Evolutionary conservation across 768 basidiomycete genomes (phyloP).

Genomic region (Fomitopsis serialis): DNA sequence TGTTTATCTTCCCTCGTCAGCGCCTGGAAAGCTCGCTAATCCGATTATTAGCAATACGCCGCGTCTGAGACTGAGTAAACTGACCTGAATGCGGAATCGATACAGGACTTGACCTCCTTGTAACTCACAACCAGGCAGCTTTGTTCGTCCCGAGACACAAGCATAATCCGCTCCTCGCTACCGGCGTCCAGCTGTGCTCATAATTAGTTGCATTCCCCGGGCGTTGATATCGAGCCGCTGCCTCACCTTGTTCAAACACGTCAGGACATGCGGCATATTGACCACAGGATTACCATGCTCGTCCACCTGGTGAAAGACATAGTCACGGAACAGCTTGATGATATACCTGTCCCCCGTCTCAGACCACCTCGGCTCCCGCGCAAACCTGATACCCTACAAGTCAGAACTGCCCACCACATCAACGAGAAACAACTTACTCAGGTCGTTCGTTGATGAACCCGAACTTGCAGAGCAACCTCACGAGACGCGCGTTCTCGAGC

Average conservation of each 20-base stretch:
- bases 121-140: constrained; percentile 92
- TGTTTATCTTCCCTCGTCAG: constrained; percentile 7
- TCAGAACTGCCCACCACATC: not conserved
- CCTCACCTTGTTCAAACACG: constrained; percentile 87
- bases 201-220: not conserved
- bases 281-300: constrained; percentile 85
- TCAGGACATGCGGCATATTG: constrained; percentile 86
- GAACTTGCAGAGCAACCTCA: constrained; percentile 87
- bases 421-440: constrained; percentile 57
- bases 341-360: constrained; percentile 98
- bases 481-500: constrained; percentile 89
- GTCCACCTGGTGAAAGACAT: constrained; percentile 96
- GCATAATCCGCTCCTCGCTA: constrained; percentile 90
- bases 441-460: constrained; percentile 99
- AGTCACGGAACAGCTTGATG: constrained; percentile 96
- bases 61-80: constrained; percentile 22
- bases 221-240: not conserved
- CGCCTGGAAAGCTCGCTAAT: constrained; percentile 41
- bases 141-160: constrained; percentile 92
- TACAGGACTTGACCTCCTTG: constrained; percentile 82
- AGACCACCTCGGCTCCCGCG: constrained; percentile 91
- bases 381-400: not conserved
- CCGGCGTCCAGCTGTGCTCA: constrained; percentile 80
- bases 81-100: constrained; percentile 80
- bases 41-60: not conserved